These are phyloP conservation scores for Ustilago loliicola DNA, from an alignment of 1,284 basidiomycete genomes.

Conservation along the genomic window DNA sequence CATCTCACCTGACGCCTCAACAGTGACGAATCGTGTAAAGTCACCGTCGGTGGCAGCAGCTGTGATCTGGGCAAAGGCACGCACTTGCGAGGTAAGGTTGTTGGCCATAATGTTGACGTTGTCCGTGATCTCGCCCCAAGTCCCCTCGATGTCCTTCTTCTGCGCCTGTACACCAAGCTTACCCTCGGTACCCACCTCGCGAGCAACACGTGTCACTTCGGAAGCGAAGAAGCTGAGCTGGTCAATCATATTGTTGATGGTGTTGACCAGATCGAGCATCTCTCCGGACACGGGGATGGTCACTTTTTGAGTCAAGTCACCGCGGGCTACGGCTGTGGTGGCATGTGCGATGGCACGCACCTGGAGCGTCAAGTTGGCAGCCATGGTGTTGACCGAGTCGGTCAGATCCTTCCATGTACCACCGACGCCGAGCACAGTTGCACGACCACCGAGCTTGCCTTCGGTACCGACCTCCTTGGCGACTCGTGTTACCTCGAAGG, in stretches of 20 bases:
- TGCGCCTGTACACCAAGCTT: slow-evolving; percentile 98
- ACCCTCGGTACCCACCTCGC: slow-evolving; percentile 95
- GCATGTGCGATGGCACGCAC: slow-evolving; percentile 94
- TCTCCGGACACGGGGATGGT: slow-evolving; percentile 92
- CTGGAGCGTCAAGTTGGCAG: slow-evolving; percentile 83
- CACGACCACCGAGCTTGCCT: slow-evolving; percentile 69
- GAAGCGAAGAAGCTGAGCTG: slow-evolving; percentile 88
- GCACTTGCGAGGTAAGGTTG: slow-evolving; percentile 97
- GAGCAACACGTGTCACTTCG: slow-evolving; percentile 93
- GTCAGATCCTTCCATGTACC: slow-evolving; percentile 79
- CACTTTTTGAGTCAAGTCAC: slow-evolving; percentile 94
- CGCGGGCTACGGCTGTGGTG: slow-evolving; percentile 93
- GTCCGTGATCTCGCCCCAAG: slow-evolving; percentile 98
- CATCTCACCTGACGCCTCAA: slow-evolving; percentile 98
- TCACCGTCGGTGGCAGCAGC: slow-evolving; percentile 99
- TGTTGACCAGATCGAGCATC: slow-evolving; percentile 88
- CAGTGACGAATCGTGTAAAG: slow-evolving; percentile 98
- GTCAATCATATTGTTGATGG: slow-evolving; percentile 73
- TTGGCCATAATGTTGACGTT: slow-evolving; percentile 75
- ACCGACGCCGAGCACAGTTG: slow-evolving; percentile 70
- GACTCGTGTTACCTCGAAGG: slow-evolving; percentile 70
- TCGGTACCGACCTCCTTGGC: slow-evolving; percentile 71
- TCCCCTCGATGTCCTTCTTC: slow-evolving; percentile 95
- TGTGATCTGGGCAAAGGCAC: slow-evolving; percentile 98
- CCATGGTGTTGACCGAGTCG: slow-evolving; percentile 79